Conservation (phyloP, 306 rosid species). For the Dalbergia cochinchinensis region DNA sequence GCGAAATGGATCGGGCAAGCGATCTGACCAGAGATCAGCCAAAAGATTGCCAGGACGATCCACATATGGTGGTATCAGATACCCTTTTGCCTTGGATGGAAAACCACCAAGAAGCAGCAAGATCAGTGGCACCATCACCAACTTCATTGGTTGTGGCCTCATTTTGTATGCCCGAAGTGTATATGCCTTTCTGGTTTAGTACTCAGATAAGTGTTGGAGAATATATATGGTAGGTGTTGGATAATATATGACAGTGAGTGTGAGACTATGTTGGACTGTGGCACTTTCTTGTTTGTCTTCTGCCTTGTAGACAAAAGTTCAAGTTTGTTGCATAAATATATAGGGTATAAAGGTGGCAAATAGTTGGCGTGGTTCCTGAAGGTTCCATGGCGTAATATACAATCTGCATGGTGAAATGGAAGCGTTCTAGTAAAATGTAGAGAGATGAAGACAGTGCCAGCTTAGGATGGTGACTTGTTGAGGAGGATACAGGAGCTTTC, state of each 20-base stretch:
- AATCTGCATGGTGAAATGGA: neutral
- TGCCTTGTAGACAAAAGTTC: neutral
- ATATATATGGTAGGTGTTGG: neutral
- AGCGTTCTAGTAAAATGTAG: conserved; percentile 17
- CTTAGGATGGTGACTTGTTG: neutral
- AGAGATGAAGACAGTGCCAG: conserved; percentile 49
- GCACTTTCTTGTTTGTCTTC: neutral
- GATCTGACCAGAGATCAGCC: conserved; percentile 49
- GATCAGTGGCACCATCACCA: conserved; percentile 31
- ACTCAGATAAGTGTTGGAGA: neutral
- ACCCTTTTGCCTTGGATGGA: conserved; percentile 50
- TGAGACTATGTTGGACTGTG: neutral
- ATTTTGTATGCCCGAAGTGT: conserved; percentile 25
- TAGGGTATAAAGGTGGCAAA: conserved; percentile 5
- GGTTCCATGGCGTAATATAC: conserved; percentile 8
- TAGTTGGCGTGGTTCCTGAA: conserved; percentile 29
- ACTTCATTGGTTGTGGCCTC: conserved; percentile 41
- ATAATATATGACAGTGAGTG: neutral
- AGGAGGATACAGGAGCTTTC: conserved; percentile 35
- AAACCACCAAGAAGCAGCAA: conserved; percentile 40
- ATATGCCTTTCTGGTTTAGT: neutral
- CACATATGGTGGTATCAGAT: conserved; percentile 53
- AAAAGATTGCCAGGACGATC: conserved; percentile 49
- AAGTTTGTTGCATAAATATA: conserved; percentile 20
- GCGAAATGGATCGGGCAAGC: conserved; percentile 58